Evolutionary conservation across 1,284 basidiomycete genomes (phyloP), one percentile per base, ranked within the genome.

Genomic region (Gymnopus androsaceus): DNA sequence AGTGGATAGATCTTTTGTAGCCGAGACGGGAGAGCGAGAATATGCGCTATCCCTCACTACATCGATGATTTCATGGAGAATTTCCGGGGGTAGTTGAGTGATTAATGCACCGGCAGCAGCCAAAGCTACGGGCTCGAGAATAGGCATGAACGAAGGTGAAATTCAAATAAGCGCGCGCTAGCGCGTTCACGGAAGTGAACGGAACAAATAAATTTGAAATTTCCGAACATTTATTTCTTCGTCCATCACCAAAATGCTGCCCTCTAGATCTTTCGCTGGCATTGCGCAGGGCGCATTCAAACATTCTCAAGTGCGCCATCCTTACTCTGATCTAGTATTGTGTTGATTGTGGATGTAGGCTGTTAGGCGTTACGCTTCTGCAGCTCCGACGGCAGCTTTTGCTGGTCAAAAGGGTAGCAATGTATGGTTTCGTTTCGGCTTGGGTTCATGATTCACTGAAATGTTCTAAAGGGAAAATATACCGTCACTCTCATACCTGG

Each of bases 401-500:
- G 84, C 89, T 73, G 92, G 90, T 59, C 83, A 92, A 79, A 95
- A 95, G 80, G 88, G 85, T 67, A 75, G 83, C 67, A 88, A 91
- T 71, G 94, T 95, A 68, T 72, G 89, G 76, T 34, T 60, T 45
- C 53, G 14, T 34, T 27, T 25, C 27, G 41, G 31, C 27, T 34
- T 15, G 23, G 31, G 46, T 47, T 12, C 44, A 49, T 25, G 21
- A 41, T 52, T 23, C 17, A 63, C 15, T 63, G 31, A 23, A 38
- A 51, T 28, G 15, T 52, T 52, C 40, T 53, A n/a, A 67, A 95
- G 93, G 95, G 95, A 62, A 97, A 97, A 82, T 98, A 95, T 77
- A 88, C 89, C 46, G 94, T 96, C 49, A 95, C 94, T 48, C 77
- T 96, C 61, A 93, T 96, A 71, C 91, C 94, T 41, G 94, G 94